These are phyloP conservation scores for Ustilago bromivora DNA, from an alignment of 1,284 basidiomycete species.

Conservation along the genomic window DNA sequence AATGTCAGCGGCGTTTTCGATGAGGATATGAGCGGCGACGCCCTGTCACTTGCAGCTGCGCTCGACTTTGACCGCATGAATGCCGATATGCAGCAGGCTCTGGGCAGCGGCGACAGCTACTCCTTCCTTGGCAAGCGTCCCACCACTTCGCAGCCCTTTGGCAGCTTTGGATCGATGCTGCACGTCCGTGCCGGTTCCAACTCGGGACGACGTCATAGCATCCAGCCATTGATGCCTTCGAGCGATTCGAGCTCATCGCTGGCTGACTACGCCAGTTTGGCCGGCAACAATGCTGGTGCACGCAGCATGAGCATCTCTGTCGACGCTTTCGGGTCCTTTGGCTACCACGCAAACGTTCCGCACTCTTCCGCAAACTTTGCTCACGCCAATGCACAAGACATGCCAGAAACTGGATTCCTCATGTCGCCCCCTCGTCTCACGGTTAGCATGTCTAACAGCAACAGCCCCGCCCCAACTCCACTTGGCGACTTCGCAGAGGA, in stretches of 20 bases:
- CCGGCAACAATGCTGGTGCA: constrained; percentile 19
- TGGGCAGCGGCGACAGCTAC: constrained; percentile 16
- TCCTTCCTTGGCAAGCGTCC: constrained; percentile 40
- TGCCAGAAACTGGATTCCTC: constrained; percentile 53
- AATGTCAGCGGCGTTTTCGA: constrained; percentile 19
- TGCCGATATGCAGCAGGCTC: constrained; percentile 29
- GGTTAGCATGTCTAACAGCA: constrained; percentile 52
- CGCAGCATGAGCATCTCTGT: constrained; percentile 49
- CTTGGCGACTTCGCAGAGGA: constrained; percentile 40
- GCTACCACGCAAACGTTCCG: constrained; percentile 14
- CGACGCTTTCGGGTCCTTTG: constrained; percentile 26
- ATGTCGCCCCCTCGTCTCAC: constrained; percentile 64
- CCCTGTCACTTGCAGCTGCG: constrained; percentile 38
- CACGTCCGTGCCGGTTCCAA: constrained; percentile 40
- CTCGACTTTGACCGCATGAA: constrained; percentile 50
- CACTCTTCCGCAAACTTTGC: constrained; percentile 20
- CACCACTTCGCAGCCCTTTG: constrained; percentile 17
- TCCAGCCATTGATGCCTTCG: constrained; percentile 54
- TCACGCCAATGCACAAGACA: constrained; percentile 15
- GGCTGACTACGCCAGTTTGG: constrained; percentile 24
- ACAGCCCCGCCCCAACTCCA: constrained; percentile 24
- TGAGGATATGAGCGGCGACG: constrained; percentile 34
- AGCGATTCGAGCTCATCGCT: constrained; percentile 35
- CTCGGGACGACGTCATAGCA: constrained; percentile 58
- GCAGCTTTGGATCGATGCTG: constrained; percentile 23